phyloP scores from a whole-genome alignment of 257 asterid genomes.

The Misopates orontium region DNA sequence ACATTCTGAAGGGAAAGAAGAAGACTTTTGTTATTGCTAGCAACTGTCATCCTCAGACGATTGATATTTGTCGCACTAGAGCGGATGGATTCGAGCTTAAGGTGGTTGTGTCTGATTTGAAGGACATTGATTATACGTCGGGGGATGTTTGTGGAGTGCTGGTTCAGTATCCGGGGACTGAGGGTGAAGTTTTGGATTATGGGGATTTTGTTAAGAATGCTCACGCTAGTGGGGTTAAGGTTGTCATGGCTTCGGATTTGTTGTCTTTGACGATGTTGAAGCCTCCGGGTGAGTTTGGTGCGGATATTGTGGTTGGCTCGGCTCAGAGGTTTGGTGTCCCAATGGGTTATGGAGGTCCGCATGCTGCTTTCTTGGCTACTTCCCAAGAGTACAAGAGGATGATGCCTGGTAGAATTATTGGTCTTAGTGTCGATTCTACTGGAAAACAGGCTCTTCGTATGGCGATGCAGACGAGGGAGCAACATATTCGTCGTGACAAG shows the following conservation, averaged over 20 bases:
- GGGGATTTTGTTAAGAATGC: slow-evolving; percentile 88
- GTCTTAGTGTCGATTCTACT: slow-evolving; percentile 86
- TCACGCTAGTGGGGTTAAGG: slow-evolving; percentile 90
- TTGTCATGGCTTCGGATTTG: slow-evolving; percentile 94
- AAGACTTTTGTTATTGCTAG: slow-evolving; percentile 85
- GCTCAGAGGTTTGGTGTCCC: slow-evolving; percentile 99
- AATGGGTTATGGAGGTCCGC: slow-evolving; percentile 99
- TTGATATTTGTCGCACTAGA: slow-evolving; percentile 82
- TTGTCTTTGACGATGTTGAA: slow-evolving; percentile 87
- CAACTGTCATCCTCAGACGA: slow-evolving; percentile 96
- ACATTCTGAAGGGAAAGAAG: slow-evolving; percentile 80
- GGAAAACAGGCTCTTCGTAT: slow-evolving; percentile 95
- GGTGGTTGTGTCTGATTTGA: slow-evolving; percentile 68
- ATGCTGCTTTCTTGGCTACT: slow-evolving; percentile 97
- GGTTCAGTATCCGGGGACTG: slow-evolving; percentile 97
- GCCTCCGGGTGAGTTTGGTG: slow-evolving; percentile 96
- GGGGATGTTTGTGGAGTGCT: slow-evolving; percentile 96
- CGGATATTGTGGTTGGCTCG: slow-evolving; percentile 92
- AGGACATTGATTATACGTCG: slow-evolving; percentile 68
- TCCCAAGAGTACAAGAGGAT: slow-evolving; percentile 98
- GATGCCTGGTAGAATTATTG: slow-evolving; percentile 99
- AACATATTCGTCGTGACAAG: slow-evolving; percentile 96
- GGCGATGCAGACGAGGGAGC: slow-evolving; percentile 99
- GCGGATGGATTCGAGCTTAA: slow-evolving; percentile 87
- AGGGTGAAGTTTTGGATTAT: slow-evolving; percentile 88